Conservation (phyloP, 2,329 filamentous ascomycete species). For the Diaporthe citriasiana region DNA sequence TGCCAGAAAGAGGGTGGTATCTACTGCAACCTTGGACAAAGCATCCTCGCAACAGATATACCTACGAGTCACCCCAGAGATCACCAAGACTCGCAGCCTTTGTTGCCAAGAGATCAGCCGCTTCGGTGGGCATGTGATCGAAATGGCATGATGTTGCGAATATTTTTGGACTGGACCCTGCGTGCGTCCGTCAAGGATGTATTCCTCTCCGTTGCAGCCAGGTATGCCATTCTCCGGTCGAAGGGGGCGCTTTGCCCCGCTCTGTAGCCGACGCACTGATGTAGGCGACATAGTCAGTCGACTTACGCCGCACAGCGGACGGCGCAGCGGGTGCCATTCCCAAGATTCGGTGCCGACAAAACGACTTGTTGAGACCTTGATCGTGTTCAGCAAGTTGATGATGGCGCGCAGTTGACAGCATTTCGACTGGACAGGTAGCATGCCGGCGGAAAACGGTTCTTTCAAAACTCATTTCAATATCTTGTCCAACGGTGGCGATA, state of each 20-base stretch:
- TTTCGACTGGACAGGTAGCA: neutral
- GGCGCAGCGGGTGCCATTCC: neutral
- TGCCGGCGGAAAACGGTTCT: neutral
- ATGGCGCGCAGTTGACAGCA: neutral
- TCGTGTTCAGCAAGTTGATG: neutral
- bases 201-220: neutral
- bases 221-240: neutral
- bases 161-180: slow-evolving; percentile 14
- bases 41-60: neutral
- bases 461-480: neutral
- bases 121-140: slow-evolving; percentile 5
- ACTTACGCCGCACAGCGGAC: neutral
- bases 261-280: too few species aligned
- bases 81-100: neutral
- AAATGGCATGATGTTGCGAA: neutral
- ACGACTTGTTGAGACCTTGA: neutral
- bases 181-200: neutral
- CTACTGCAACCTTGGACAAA: slow-evolving; percentile 10
- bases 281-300: neutral
- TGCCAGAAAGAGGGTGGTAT: slow-evolving; percentile 14
- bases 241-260: neutral
- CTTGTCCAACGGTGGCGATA: neutral
- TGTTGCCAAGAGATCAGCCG: neutral
- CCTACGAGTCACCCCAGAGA: neutral
- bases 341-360: neutral